Evolutionary conservation across 768 basidiomycete genomes (phyloP).

Genomic region (Lyophyllum atratum): DNA sequence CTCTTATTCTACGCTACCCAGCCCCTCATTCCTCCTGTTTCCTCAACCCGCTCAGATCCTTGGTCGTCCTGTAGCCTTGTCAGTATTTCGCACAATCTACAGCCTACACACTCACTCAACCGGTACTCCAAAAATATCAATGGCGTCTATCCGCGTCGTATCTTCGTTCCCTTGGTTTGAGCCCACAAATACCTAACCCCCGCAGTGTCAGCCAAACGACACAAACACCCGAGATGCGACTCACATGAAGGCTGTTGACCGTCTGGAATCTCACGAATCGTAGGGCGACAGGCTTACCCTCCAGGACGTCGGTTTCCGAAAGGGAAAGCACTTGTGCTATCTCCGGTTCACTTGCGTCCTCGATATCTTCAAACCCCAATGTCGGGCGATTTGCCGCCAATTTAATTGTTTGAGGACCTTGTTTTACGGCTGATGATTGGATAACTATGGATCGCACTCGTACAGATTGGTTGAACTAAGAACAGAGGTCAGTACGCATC

Average conservation of each 20-base stretch:
- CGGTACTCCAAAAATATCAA: conserved; percentile 65
- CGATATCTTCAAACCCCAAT: conserved; percentile 68
- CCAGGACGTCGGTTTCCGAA: conserved; percentile 44
- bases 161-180: conserved; percentile 68
- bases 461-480: conserved; percentile 72
- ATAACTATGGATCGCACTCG: conserved; percentile 62
- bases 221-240: conserved; percentile 20
- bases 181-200: conserved; percentile 61
- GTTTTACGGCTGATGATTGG: conserved; percentile 34
- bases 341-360: conserved; percentile 47
- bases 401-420: conserved; percentile 65
- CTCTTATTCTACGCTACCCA: background rate
- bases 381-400: conserved; percentile 60
- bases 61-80: conserved; percentile 30
- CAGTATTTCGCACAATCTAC: background rate
- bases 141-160: conserved; percentile 63
- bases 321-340: conserved; percentile 63
- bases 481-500: background rate
- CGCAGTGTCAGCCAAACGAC: background rate
- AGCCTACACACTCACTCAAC: conserved; percentile 46
- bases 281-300: conserved; percentile 52
- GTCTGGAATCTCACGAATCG: conserved; percentile 71
- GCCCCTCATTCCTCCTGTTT: conserved; percentile 25
- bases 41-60: conserved; percentile 33
- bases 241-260: conserved; percentile 67